Conservation (phyloP, 139 green algal species). For the Chlorella sp. region DNA sequence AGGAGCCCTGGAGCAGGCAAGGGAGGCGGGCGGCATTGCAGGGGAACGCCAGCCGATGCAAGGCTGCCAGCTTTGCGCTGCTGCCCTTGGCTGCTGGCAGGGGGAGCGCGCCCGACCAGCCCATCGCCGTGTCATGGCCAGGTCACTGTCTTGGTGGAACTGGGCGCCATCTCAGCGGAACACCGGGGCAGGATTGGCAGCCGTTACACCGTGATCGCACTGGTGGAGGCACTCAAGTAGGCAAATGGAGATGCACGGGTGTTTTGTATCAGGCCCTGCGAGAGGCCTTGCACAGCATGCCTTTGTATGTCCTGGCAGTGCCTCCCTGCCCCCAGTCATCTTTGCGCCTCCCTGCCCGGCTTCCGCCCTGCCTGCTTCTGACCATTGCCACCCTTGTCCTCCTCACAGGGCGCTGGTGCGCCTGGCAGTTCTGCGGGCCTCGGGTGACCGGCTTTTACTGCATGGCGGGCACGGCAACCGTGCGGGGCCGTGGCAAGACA, state of each 20-base stretch:
- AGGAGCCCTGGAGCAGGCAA: constrained; percentile 41
- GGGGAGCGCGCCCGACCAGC: too few species aligned
- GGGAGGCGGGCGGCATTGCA: background rate
- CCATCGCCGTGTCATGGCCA: too few species aligned
- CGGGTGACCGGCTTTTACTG: constrained; percentile 20
- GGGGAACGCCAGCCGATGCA: too few species aligned
- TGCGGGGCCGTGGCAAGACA: too few species aligned
- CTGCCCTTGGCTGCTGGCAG: too few species aligned
- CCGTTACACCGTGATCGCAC: constrained; percentile 35
- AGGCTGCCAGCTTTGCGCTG: too few species aligned
- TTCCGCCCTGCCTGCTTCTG: background rate
- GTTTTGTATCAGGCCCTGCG: background rate
- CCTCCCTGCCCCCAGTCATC: too few species aligned
- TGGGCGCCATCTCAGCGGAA: constrained; percentile 29
- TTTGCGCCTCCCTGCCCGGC: too few species aligned
- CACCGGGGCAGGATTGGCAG: constrained; percentile 9
- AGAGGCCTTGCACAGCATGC: too few species aligned
- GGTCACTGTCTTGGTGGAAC: constrained; percentile 57
- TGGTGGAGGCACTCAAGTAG: constrained; percentile 48
- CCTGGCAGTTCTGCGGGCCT: constrained; percentile 18
- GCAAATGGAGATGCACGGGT: background rate
- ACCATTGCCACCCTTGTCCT: background rate
- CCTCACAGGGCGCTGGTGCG: constrained; percentile 35
- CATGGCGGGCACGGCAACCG: constrained; percentile 20
- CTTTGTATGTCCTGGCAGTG: too few species aligned